Conservation (phyloP, 2,329 filamentous ascomycete genomes). For the Paecilomyces sp. region DNA sequence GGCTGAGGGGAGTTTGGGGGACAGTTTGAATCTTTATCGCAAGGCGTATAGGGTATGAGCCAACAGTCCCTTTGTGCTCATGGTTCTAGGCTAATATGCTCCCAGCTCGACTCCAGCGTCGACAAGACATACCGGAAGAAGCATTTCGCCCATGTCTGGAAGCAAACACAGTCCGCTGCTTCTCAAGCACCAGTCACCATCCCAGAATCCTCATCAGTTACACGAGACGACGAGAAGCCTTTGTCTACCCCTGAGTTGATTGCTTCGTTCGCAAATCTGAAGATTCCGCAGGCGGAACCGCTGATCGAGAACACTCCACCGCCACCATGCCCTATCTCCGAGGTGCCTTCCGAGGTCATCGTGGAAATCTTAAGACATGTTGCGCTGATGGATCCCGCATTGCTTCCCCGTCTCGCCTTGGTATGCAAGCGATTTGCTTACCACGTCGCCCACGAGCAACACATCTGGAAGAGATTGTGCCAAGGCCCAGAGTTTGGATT, state of each 20-base stretch:
- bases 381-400: slow-evolving; percentile 66
- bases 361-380: slow-evolving; percentile 70
- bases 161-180: slow-evolving; percentile 37
- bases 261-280: slow-evolving; percentile 62
- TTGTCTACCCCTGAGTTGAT: slow-evolving; percentile 62
- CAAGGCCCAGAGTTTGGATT: slow-evolving; percentile 69
- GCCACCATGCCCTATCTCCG: slow-evolving; percentile 73
- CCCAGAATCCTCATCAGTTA: slow-evolving; percentile 49
- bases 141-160: slow-evolving; percentile 67
- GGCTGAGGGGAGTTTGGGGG: slow-evolving; percentile 73
- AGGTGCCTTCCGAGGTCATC: slow-evolving; percentile 76
- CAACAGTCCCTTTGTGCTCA: not conserved
- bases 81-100: slow-evolving; percentile 12
- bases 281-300: slow-evolving; percentile 61
- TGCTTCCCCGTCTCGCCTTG: slow-evolving; percentile 66
- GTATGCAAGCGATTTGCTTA: slow-evolving; percentile 87
- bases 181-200: slow-evolving; percentile 47
- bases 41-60: slow-evolving; percentile 71
- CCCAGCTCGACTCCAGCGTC: slow-evolving; percentile 72
- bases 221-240: slow-evolving; percentile 43
- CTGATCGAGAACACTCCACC: slow-evolving; percentile 62
- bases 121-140: slow-evolving; percentile 86
- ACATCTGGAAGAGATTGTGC: slow-evolving; percentile 75
- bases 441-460: slow-evolving; percentile 74
- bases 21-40: slow-evolving; percentile 81